These are phyloP conservation scores for Thielaviopsis ethacetica DNA, from an alignment of 2,329 filamentous ascomycete species.

Conservation along the genomic window DNA sequence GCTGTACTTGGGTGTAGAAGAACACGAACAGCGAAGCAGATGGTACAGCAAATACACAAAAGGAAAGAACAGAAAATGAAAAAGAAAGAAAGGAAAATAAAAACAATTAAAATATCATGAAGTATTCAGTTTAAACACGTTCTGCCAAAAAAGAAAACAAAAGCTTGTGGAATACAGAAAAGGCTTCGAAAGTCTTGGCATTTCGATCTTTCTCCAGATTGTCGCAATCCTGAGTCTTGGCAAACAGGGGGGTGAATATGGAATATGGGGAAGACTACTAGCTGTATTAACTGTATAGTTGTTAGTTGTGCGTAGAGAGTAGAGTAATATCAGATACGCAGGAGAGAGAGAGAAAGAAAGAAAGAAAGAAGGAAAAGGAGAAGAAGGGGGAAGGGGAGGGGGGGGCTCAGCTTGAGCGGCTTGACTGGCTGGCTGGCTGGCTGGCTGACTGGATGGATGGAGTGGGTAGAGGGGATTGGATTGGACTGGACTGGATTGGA, in stretches of 20 bases:
- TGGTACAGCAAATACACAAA: too few species aligned
- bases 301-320: too few species aligned
- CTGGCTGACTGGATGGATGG: too few species aligned
- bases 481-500: too few species aligned
- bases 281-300: too few species aligned
- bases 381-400: background rate
- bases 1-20: too few species aligned
- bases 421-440: too few species aligned
- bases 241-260: background rate
- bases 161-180: background rate
- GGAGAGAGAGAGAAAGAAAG: background rate
- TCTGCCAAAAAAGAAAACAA: background rate
- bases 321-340: too few species aligned
- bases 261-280: background rate
- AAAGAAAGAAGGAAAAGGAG: background rate
- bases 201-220: background rate
- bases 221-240: background rate
- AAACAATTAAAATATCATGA: background rate
- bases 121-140: background rate
- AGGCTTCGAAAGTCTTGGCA: constrained; percentile 4
- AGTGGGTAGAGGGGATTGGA: too few species aligned
- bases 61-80: background rate
- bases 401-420: too few species aligned
- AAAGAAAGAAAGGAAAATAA: background rate
- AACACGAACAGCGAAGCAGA: too few species aligned